A percentile compares a stretch with the other conserved stretches of the same genome.
These are phyloP conservation scores for Rhizopogon vulgaris DNA, from an alignment of 768 basidiomycete species.

Conservation along the genomic window DNA sequence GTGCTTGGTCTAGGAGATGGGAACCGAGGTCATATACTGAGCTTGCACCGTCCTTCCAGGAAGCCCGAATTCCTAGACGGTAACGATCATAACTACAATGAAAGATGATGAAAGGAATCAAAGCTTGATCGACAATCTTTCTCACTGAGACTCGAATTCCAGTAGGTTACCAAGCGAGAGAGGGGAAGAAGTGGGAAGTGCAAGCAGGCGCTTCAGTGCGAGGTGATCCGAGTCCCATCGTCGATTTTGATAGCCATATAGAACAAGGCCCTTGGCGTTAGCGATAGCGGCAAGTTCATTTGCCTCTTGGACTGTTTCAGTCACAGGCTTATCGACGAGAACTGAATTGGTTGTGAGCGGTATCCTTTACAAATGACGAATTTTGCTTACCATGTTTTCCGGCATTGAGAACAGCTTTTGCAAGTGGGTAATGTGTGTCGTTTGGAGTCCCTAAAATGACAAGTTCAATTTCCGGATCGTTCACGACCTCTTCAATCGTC, in stretches of 20 bases:
- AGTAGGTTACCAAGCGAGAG: slow-evolving; percentile 54
- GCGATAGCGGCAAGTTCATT: slow-evolving; percentile 56
- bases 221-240: slow-evolving; percentile 79
- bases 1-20: slow-evolving; percentile 75
- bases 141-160: slow-evolving; percentile 75
- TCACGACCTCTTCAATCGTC: slow-evolving; percentile 53
- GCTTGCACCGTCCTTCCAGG: slow-evolving; percentile 78
- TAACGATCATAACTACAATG: slow-evolving; percentile 65
- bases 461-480: slow-evolving; percentile 59
- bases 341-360: slow-evolving; percentile 32
- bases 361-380: background rate
- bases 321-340: slow-evolving; percentile 77
- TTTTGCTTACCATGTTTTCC: slow-evolving; percentile 61
- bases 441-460: slow-evolving; percentile 70
- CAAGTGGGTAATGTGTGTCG: slow-evolving; percentile 63
- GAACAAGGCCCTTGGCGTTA: slow-evolving; percentile 48
- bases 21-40: slow-evolving; percentile 73
- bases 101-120: background rate
- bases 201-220: slow-evolving; percentile 53
- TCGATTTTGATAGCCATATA: slow-evolving; percentile 72
- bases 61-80: slow-evolving; percentile 54
- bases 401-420: slow-evolving; percentile 58
- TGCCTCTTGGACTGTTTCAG: slow-evolving; percentile 54
- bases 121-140: background rate
- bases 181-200: slow-evolving; percentile 43